Evolutionary conservation across 441 rosid genomes (phyloP), one percentile per base, ranked within the genome.

Genomic region (Adansonia grandidieri): DNA sequence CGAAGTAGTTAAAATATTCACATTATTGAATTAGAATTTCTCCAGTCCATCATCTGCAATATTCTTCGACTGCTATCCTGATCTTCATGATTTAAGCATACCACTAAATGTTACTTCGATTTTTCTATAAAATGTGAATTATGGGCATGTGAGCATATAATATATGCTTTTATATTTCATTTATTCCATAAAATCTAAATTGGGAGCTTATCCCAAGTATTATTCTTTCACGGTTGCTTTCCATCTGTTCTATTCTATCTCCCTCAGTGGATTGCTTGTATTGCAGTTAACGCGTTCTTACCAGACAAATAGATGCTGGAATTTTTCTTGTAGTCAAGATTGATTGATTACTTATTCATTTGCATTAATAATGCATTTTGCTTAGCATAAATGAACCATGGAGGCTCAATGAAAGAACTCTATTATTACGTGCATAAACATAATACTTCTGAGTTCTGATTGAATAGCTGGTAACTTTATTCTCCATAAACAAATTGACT

Each of bases 281-380:
- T 64, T 76, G 47, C 22, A 24, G 7, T 1, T n/a, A 51, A 44
- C 2, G 20, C 45, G 28, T 53, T 54, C 57, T 74, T 79, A 2
- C 8, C 2, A 78, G 60, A 56, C 4, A 81, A 83, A 78, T 71
- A 75, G 51, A 78, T 83, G 77, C 85, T 2, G 57, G 24, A 72
- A 80, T 69, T 80, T 17, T 80, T 37, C 60, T 54, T 47, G 28
- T 40, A 37, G 42, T 50, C 58, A 22, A 58, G 70, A 45, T 44
- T 22, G 53, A 44, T 73, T 53, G 54, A 54, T 82, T 60, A 75
- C 61, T 78, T 1, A 70, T 13, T 50, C 28, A 67, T 4, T 19
- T 70, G 17, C n/a, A 44, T 44, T 42, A 28, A 17, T 1, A 20
- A 50, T 22, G 44, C 19, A 70, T 28, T 32, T 8, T 53, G 9